Percentiles rank a stretch among this genome's conserved stretches.
Evolutionary conservation across 495 filamentous ascomycete genomes (phyloP).

Genomic region (Jackrogersella multiformis): DNA sequence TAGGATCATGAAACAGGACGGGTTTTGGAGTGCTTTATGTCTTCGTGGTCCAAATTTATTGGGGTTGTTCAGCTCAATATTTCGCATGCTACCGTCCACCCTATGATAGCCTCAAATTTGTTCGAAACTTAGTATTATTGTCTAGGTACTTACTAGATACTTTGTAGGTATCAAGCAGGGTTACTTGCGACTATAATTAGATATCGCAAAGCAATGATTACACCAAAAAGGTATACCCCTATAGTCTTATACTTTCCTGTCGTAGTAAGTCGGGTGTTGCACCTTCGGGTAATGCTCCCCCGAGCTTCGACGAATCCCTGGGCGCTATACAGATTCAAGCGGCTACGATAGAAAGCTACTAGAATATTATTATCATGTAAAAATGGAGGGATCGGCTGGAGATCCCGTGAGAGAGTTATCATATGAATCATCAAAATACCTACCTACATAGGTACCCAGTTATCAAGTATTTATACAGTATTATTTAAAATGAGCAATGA

Average conservation of each 20-base stretch:
- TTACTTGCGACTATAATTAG: background rate
- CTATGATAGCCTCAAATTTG: background rate
- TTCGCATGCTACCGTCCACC: constrained; percentile 19
- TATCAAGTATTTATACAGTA: background rate
- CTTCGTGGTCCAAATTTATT: constrained; percentile 2
- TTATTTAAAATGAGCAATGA: too few relatives aligned
- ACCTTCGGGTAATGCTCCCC: constrained; percentile 30
- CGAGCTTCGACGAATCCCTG: constrained; percentile 8
- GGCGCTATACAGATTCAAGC: background rate
- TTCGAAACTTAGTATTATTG: background rate
- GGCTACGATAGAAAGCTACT: background rate
- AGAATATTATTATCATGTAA: constrained; percentile 1
- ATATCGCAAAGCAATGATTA: background rate
- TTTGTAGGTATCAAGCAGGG: too few relatives aligned
- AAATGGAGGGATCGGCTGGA: constrained; percentile 4
- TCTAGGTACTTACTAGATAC: background rate
- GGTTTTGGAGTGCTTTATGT: constrained; percentile 20
- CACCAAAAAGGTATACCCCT: constrained; percentile 10
- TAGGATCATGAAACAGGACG: constrained; percentile 39
- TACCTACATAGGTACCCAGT: background rate
- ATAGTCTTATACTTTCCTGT: constrained; percentile 12
- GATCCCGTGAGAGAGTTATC: constrained; percentile 1
- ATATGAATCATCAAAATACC: background rate
- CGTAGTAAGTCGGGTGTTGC: constrained; percentile 37
- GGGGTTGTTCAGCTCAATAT: constrained; percentile 30